Conservation (phyloP, 495 filamentous ascomycete species). For the Penicillium lividum region DNA sequence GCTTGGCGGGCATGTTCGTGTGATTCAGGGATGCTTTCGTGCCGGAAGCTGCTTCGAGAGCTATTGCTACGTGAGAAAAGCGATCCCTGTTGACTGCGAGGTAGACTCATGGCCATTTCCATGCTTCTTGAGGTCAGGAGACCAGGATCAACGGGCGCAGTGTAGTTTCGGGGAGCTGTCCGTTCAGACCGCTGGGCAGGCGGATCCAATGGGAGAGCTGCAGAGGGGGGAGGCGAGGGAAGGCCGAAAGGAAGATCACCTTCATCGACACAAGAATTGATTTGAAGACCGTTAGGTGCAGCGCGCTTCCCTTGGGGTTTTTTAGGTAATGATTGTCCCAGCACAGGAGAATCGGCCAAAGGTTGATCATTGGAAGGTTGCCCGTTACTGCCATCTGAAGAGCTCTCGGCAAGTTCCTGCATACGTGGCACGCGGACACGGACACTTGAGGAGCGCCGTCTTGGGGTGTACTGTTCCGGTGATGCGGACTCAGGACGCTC, state of each 20-base stretch:
- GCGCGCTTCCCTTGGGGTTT: constrained; percentile 17
- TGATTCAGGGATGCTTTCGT: constrained; percentile 26
- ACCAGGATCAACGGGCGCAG: constrained; percentile 13
- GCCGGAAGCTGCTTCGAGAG: constrained; percentile 28
- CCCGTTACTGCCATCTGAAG: background rate
- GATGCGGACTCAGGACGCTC: constrained; percentile 21
- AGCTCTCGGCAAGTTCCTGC: constrained; percentile 19
- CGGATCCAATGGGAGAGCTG: constrained; percentile 30
- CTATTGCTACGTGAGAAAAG: constrained; percentile 33
- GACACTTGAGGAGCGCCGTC: constrained; percentile 21
- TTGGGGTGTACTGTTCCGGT: constrained; percentile 15
- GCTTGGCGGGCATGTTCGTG: constrained; percentile 18
- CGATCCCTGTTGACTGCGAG: constrained; percentile 18
- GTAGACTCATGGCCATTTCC: constrained; percentile 12
- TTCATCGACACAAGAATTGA: constrained; percentile 19
- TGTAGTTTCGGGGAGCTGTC: constrained; percentile 21
- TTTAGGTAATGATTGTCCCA: constrained; percentile 15
- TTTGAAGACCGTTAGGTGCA: constrained; percentile 14
- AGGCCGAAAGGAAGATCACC: constrained; percentile 32
- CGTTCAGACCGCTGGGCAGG: constrained; percentile 18
- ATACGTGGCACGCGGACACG: constrained; percentile 21
- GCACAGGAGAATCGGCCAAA: constrained; percentile 28
- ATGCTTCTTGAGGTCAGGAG: constrained; percentile 6
- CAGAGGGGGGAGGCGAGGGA: constrained; percentile 35
- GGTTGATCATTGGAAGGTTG: constrained; percentile 8